Percentiles rank a stretch among this genome's conserved stretches.
Evolutionary conservation across 1,139 yeast species (phyloP).

Genomic region (Zygoascus sp.): DNA sequence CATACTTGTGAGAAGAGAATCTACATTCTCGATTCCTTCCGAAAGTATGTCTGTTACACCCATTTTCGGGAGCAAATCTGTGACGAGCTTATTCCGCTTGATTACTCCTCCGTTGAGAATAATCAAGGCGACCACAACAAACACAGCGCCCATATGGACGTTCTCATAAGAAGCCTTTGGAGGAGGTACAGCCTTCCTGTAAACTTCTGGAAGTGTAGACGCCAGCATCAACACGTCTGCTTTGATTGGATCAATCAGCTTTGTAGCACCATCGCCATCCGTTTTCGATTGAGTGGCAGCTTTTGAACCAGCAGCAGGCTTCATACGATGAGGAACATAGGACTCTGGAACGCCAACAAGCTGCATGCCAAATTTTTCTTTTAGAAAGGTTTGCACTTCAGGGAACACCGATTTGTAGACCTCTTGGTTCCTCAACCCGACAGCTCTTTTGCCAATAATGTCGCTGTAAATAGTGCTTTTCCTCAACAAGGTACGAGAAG

Average conservation of each 20-base stretch:
- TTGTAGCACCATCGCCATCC: background rate
- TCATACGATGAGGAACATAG: slow-evolving; percentile 2
- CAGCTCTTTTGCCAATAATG: slow-evolving; percentile 2
- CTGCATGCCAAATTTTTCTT: slow-evolving; percentile 11
- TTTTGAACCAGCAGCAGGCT: background rate
- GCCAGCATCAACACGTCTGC: slow-evolving; percentile 13
- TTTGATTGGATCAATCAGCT: slow-evolving; percentile 3
- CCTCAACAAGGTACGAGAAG: slow-evolving; percentile 2
- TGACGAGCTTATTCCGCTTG: slow-evolving; percentile 3
- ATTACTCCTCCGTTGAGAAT: slow-evolving; percentile 14
- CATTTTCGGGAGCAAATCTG: slow-evolving; percentile 1
- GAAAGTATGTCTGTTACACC: background rate
- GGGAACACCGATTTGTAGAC: slow-evolving; percentile 5
- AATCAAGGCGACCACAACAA: slow-evolving; percentile 15
- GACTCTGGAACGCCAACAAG: slow-evolving; percentile 2
- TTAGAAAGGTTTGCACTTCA: slow-evolving; percentile 2
- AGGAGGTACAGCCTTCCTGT: slow-evolving; percentile 10
- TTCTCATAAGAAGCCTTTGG: slow-evolving; percentile 13
- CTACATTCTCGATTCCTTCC: slow-evolving; percentile 6
- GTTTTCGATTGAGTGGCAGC: background rate
- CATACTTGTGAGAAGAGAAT: slow-evolving; percentile 10
- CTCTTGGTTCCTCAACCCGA: background rate
- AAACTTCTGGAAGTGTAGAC: slow-evolving; percentile 12
- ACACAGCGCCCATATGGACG: slow-evolving; percentile 15
- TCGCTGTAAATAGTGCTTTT: slow-evolving; percentile 8